Percentiles rank a stretch among this genome's conserved stretches.
These are phyloP conservation scores for Gastrolobium villosum DNA, from an alignment of 306 rosid genomes.

Conservation along the genomic window DNA sequence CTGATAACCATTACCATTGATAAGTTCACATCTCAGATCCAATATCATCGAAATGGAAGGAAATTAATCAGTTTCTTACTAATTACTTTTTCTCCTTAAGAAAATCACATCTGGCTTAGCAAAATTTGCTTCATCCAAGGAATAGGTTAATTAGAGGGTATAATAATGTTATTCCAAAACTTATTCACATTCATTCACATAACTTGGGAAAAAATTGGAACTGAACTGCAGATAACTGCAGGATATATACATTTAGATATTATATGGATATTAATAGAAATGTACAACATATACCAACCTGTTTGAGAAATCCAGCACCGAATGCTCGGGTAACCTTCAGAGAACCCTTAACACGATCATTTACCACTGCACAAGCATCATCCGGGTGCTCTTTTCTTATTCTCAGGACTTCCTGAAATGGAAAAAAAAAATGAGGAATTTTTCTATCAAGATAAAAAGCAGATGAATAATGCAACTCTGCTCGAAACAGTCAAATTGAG, in stretches of 20 bases:
- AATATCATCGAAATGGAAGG: not conserved
- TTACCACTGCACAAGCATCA: conserved; percentile 81
- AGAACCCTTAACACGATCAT: conserved; percentile 96
- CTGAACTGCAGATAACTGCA: too few species aligned
- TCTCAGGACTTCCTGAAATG: conserved; percentile 83
- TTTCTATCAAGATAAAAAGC: conserved; percentile 24
- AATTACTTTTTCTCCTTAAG: not conserved
- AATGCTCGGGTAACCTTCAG: conserved; percentile 96
- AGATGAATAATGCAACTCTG: too few species aligned
- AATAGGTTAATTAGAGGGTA: too few species aligned
- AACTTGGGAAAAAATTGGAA: too few species aligned
- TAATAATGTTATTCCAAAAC: too few species aligned
- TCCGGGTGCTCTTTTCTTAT: conserved; percentile 83
- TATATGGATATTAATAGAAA: not conserved
- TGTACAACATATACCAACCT: conserved; percentile 56
- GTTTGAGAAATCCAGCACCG: conserved; percentile 98
- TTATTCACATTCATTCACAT: too few species aligned
- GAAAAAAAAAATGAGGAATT: conserved; percentile 6
- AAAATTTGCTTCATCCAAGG: not conserved
- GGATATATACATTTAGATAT: not conserved
- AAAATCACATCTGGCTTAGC: conserved; percentile 16
- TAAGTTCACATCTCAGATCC: too few species aligned
- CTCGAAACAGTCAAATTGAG: not conserved
- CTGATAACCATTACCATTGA: too few species aligned
- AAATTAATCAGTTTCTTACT: not conserved